Evolutionary conservation across 805 yeast genomes (phyloP), one percentile per base, ranked within the genome.

Genomic region (Candida ortonii): DNA sequence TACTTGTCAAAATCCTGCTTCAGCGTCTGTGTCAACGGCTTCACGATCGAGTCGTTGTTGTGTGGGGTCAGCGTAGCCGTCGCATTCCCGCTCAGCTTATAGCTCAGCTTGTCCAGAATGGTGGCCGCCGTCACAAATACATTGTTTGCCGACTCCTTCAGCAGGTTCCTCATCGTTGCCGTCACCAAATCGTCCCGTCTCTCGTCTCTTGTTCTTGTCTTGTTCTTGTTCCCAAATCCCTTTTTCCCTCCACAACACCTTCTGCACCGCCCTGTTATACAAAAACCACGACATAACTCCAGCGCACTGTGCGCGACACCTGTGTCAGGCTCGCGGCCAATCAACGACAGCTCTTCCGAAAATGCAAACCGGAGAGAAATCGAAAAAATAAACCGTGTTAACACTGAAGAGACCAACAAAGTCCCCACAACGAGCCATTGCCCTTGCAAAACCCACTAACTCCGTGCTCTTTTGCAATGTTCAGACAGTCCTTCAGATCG

Each of bases 401-500:
- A 30, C 11, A 20, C 11, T 11, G 22, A 11, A 11, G 22, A 20
- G 22, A 11, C 39, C 39, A 36, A 34, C 35, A 36, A 36, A n/a
- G 22, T 35, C 19, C n/a, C n/a, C n/a, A n/a, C n/a, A n/a, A n/a
- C n/a, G n/a, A n/a, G n/a, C n/a, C n/a, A n/a, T n/a, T n/a, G n/a
- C n/a, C n/a, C n/a, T n/a, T n/a, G n/a, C n/a, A 12, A 18, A 19
- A 25, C 28, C 22, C 46, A 16, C 12, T 26, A 6, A 13, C 28
- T 25, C 15, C 15, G 7, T 25, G 6, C 15, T 13, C 32, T 18
- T 23, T 15, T 21, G 61, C 33, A 36, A 76, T 77, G 83, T 76
- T 77, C 62, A 76, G 80, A 74, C 76, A 73, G 63, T 64, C 80
- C 44, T 58, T 76, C 50, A 79, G 81, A 68, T 68, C 73, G 57